Evolutionary conservation across 2,329 filamentous ascomycete species (phyloP).

Genomic region (Karstenula rhodostoma): DNA sequence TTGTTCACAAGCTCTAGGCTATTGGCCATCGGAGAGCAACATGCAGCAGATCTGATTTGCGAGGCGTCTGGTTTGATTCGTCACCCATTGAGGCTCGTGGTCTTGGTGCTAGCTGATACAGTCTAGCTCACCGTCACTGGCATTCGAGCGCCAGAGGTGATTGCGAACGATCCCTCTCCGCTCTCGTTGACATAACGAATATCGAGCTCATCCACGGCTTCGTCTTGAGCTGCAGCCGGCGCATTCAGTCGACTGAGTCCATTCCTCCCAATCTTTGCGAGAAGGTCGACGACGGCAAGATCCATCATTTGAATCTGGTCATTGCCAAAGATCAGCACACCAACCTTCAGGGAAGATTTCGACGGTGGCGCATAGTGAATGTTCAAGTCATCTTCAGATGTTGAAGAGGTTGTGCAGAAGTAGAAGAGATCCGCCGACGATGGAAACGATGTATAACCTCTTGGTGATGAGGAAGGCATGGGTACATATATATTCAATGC

Average conservation of each 20-base stretch:
- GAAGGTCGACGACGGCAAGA: conserved; percentile 43
- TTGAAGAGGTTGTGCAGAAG: conserved; percentile 45
- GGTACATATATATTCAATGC: conserved; percentile 11
- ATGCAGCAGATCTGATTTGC: neutral
- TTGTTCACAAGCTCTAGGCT: neutral
- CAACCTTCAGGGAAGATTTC: conserved; percentile 44
- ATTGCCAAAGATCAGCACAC: conserved; percentile 40
- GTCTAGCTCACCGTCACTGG: conserved; percentile 49
- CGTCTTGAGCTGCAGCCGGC: conserved; percentile 32
- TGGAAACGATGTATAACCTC: conserved; percentile 44
- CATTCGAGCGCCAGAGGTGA: conserved; percentile 47
- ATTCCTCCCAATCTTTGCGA: conserved; percentile 42
- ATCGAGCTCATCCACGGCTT: conserved; percentile 47
- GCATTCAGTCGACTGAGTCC: conserved; percentile 37
- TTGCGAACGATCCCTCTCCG: conserved; percentile 46
- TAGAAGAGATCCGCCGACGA: conserved; percentile 49
- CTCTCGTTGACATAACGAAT: conserved; percentile 49
- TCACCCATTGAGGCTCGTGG: conserved; percentile 12
- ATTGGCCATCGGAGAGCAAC: neutral
- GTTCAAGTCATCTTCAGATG: conserved; percentile 44
- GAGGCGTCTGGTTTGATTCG: neutral
- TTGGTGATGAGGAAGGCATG: conserved; percentile 45
- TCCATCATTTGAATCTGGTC: conserved; percentile 44
- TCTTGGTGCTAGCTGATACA: conserved; percentile 31
- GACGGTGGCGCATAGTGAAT: conserved; percentile 44